A percentile compares a stretch with the other conserved stretches of the same genome.
Evolutionary conservation across 2,329 filamentous ascomycete genomes (phyloP).

Genomic region (Endoconidiophora polonica): DNA sequence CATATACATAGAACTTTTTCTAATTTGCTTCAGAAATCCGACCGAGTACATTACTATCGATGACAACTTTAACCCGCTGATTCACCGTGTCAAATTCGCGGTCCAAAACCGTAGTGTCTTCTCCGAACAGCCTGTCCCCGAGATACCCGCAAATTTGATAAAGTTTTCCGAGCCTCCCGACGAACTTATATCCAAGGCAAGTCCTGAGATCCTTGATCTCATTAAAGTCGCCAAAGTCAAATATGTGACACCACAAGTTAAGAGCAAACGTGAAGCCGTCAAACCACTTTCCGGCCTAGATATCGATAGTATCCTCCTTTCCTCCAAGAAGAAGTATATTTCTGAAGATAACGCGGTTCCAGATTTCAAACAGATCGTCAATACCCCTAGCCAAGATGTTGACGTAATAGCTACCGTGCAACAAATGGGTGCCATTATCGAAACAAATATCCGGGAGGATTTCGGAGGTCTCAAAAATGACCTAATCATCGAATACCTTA

Average conservation of each 20-base stretch:
- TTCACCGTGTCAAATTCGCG: conserved; percentile 81
- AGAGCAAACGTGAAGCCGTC: conserved; percentile 49
- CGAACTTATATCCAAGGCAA: conserved; percentile 43
- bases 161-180: conserved; percentile 59
- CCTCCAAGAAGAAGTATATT: conserved; percentile 19
- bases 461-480: conserved; percentile 62
- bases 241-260: conserved; percentile 69
- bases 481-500: conserved; percentile 57
- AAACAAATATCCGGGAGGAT: conserved; percentile 51
- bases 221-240: conserved; percentile 63
- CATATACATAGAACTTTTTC: background rate
- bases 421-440: conserved; percentile 59
- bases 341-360: conserved; percentile 62
- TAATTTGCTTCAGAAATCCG: conserved; percentile 20
- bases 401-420: conserved; percentile 50
- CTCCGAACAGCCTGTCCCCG: conserved; percentile 45
- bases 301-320: conserved; percentile 54
- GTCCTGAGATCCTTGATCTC: conserved; percentile 43
- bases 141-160: conserved; percentile 46
- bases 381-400: conserved; percentile 39
- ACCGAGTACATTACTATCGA: conserved; percentile 62
- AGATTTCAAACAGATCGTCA: conserved; percentile 71
- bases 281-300: conserved; percentile 86
- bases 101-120: conserved; percentile 69
- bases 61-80: conserved; percentile 64